Evolutionary conservation across 2,329 filamentous ascomycete genomes (phyloP), one percentile per base, ranked within the genome.

Genomic region (Diaporthe sp.): DNA sequence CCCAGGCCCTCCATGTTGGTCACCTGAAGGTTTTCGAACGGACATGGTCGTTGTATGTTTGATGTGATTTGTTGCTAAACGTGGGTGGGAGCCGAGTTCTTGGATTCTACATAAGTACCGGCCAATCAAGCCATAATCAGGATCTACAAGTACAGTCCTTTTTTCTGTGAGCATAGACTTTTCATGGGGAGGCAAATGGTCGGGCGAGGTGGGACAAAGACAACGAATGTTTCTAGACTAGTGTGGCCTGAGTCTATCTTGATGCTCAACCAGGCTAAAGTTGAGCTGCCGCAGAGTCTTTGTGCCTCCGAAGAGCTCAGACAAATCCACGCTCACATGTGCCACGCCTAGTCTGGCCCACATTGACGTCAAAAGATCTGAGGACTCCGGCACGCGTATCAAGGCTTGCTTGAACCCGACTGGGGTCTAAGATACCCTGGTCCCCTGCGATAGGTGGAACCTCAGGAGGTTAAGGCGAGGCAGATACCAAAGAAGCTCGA

Each of bases 111-210:
- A 57, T 7, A 65, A 73, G 58, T 60, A 73, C 58, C 37, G 58
- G 47, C 28, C 22, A n/a, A 28, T 55, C n/a, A 31, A 31, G 37
- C 61, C 34, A 34, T 61, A 17, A 17, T 65, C n/a, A 53, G 17
- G n/a, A 15, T 9, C 42, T 5, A 31, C 61, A 28, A 22, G 25
- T 34, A 13, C 47, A 57, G 47, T 25, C 28, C 58, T 65, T 47
- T 63, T 71, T 57, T 71, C 53, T 78, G 76, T 12, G 73, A 75
- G n/a, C 71, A 77, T 31, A 70, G 55, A 4, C 68, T 63, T 12
- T 67, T 71, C 20, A 70, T 73, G 17, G 13, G 17, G 57, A 71
- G 57, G 31, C 51, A 51, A 72, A 37, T 9, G 12, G 31, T 37
- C 42, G n/a, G n/a, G 20, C 53, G 20, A n/a, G 7, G 10, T 55